A percentile compares a stretch with the other conserved stretches of the same genome.
Evolutionary conservation across 148 eudicot genomes (phyloP).

Genomic region (Rhododendron kiyosumense): DNA sequence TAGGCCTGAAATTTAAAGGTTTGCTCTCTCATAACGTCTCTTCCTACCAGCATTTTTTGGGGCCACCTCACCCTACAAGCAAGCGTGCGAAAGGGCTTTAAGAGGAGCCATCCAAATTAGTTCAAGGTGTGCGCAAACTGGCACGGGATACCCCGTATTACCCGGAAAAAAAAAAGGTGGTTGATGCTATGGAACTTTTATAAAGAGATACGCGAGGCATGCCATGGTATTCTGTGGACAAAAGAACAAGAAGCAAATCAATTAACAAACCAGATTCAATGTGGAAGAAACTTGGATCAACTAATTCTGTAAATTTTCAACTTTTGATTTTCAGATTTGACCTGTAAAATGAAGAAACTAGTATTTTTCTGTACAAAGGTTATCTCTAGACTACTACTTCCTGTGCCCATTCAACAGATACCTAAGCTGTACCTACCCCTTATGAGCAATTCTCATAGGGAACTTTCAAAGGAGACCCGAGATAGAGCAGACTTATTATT

Average conservation of each 20-base stretch:
- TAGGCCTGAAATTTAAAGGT: no score
- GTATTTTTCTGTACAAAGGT: slow-evolving; percentile 6
- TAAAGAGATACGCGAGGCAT: not conserved
- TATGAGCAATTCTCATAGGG: not conserved
- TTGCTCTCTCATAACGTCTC: no score
- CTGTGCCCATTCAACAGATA: slow-evolving; percentile 3
- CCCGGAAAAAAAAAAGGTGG: no score
- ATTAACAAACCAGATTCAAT: not conserved
- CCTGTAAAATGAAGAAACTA: slow-evolving; percentile 9
- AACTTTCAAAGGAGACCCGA: slow-evolving; percentile 24
- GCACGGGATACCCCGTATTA: no score
- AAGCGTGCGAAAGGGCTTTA: no score
- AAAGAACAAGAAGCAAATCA: not conserved
- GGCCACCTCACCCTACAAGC: no score
- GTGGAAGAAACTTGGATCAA: not conserved
- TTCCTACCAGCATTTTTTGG: no score
- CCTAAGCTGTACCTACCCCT: not conserved
- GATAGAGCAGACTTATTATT: slow-evolving; percentile 14
- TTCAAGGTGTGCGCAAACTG: no score
- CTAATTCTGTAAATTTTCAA: slow-evolving; percentile 3
- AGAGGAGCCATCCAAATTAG: no score
- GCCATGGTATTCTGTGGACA: not conserved
- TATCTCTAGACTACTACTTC: not conserved
- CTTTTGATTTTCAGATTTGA: not conserved
- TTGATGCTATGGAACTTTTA: not conserved